These are phyloP conservation scores for Filobasidium floriforme DNA, from an alignment of 768 basidiomycete genomes.

Conservation along the genomic window DNA sequence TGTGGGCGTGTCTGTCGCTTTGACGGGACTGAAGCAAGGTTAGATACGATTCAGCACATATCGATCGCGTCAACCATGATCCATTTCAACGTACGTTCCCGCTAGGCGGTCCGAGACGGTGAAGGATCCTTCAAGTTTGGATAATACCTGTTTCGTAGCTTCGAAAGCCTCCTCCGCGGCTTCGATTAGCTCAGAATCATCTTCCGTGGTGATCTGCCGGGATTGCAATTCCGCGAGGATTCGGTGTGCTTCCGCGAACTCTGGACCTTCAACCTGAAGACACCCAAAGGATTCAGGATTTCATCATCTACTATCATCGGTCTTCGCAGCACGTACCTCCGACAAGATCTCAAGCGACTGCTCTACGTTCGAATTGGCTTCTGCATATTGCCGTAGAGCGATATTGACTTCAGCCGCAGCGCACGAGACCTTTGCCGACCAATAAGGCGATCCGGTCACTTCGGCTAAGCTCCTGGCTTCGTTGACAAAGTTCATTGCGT, in stretches of 20 bases:
- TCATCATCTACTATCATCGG: neutral
- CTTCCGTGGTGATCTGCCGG: conserved; percentile 8
- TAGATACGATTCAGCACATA: neutral
- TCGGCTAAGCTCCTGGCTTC: conserved; percentile 66
- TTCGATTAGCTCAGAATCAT: conserved; percentile 43
- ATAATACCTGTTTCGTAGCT: conserved; percentile 26
- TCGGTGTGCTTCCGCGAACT: conserved; percentile 29
- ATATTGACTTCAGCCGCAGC: neutral
- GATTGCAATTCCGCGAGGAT: conserved; percentile 32
- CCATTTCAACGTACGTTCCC: conserved; percentile 9
- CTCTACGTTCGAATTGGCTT: neutral
- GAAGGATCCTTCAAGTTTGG: conserved; percentile 51
- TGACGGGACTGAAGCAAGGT: conserved; percentile 6
- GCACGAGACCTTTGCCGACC: neutral
- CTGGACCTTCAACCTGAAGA: conserved; percentile 21
- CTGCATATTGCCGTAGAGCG: neutral
- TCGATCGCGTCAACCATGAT: neutral
- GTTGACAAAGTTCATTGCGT: conserved; percentile 74
- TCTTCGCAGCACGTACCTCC: neutral
- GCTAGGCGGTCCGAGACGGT: conserved; percentile 29
- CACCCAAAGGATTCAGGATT: neutral
- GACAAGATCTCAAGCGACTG: neutral
- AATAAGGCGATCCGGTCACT: neutral
- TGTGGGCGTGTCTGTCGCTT: neutral
- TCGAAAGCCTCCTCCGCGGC: conserved; percentile 56